Conservation (phyloP, 225 moss, liverwort and hornwort genomes). For the Pseudisothecium myosuroides region DNA sequence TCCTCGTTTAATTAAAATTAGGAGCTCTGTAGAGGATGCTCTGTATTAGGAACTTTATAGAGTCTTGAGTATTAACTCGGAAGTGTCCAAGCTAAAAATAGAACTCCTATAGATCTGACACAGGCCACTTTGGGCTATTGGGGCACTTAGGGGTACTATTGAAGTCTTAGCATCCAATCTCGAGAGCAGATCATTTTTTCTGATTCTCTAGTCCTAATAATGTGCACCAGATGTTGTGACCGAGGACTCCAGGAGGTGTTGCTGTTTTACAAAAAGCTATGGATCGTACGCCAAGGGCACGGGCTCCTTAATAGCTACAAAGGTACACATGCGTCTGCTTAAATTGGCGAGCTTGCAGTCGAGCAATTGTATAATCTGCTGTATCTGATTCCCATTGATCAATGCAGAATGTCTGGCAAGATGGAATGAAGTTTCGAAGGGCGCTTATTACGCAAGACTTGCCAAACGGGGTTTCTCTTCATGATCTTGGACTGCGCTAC, state of each 20-base stretch:
- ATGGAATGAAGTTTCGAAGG: slow-evolving; percentile 22
- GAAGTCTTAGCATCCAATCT: neutral
- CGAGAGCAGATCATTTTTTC: neutral
- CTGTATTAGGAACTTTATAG: neutral
- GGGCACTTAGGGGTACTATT: neutral
- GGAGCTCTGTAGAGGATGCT: neutral
- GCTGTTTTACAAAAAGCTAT: slow-evolving; percentile 98
- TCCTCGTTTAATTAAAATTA: neutral
- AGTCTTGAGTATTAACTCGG: neutral
- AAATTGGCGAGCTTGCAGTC: neutral
- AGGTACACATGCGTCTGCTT: slow-evolving; percentile 24
- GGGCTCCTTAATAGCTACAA: slow-evolving; percentile 76
- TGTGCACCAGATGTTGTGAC: slow-evolving; percentile 68
- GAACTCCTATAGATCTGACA: neutral
- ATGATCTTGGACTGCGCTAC: slow-evolving; percentile 62
- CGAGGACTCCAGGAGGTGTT: slow-evolving; percentile 68
- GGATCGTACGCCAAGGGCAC: slow-evolving; percentile 94
- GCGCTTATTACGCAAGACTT: slow-evolving; percentile 34
- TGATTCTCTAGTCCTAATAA: neutral
- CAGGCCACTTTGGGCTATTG: neutral
- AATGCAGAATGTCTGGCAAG: slow-evolving; percentile 33
- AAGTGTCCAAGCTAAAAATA: neutral
- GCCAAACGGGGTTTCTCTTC: slow-evolving; percentile 47
- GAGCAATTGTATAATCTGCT: neutral
- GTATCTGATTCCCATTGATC: neutral